Base-by-base conservation (phyloP, 2,329 filamentous ascomycete species). In the Diplodia mutila region DNA sequence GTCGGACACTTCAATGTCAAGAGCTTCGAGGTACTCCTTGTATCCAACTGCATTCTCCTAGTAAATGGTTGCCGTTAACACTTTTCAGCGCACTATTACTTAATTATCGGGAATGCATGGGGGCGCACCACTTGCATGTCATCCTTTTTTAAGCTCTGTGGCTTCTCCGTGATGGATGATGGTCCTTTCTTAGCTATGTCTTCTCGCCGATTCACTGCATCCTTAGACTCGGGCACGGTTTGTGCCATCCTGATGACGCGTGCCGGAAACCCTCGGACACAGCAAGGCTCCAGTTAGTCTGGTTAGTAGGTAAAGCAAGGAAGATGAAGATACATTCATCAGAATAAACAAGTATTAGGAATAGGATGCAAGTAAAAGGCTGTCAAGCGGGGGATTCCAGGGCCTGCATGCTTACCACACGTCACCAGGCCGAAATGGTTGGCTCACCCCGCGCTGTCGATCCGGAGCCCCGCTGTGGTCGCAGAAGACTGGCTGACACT, bases 31-130 rank as follows among this genome's bases (percentile, higher is more conserved):
- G 27, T 71, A 72, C 57, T 73, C 71, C 48, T 68, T 69, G 54
- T 73, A 73, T 0, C 70, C 71, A 12, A 72, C 70, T 6, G 71
- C 70, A 49, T 71, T 64, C 4, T 71, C 46, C 63, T 67, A 1
- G 67, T 27, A 4, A 11, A 42, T 14, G 3, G 27, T 14, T 4
- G 7, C 42, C n/a, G 12, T 42, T 7, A 57, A 18, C 21, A 18
- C 11, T 57, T 9, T 29, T 29, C 29, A 4, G 4, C 29, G 29
- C 29, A 29, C 29, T 29, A n/a, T 29, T 3, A 29, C 4, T 4
- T 29, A 54, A 7, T 3, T 54, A n/a, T n/a, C 14, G 52, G 27
- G 9, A 12, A 4, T 3, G 21, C 21, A 25, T 3, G 21, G 18
- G 7, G 16, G 32, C 52, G 52, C 27, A 54, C 52, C 52, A 34